A percentile compares a stretch with the other conserved stretches of the same genome.
Conservation (phyloP, 2,329 filamentous ascomycete species). For the Biscogniauxia sp. region DNA sequence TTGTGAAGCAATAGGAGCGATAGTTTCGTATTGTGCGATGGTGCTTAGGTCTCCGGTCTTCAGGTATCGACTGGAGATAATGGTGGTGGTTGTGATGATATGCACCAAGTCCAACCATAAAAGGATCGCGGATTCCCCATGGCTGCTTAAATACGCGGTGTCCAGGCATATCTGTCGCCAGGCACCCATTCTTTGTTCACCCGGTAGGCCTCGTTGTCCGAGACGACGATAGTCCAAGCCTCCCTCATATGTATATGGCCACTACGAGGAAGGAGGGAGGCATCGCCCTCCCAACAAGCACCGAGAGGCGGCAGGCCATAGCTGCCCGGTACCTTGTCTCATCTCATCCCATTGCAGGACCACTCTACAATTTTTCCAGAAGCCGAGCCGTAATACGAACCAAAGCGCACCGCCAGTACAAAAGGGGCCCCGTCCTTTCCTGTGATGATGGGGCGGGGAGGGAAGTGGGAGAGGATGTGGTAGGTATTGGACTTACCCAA, state of each 20-base stretch:
- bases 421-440: background rate
- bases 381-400: background rate
- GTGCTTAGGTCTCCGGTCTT: background rate
- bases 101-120: no score
- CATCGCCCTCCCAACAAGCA: background rate
- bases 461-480: background rate
- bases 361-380: background rate
- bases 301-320: background rate
- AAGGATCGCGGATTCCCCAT: background rate
- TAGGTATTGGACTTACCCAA: conserved; percentile 23
- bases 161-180: background rate
- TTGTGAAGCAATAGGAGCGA: background rate
- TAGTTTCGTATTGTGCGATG: background rate
- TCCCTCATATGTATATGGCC: no score
- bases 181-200: background rate
- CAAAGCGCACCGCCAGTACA: no score
- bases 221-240: background rate
- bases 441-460: background rate
- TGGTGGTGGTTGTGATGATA: background rate
- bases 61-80: background rate
- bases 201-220: background rate
- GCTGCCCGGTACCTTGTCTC: background rate
- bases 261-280: background rate
- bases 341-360: background rate
- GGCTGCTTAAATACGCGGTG: background rate